Evolutionary conservation across 2,329 filamentous ascomycete genomes (phyloP).

Genomic region (Fusarium aywerte): DNA sequence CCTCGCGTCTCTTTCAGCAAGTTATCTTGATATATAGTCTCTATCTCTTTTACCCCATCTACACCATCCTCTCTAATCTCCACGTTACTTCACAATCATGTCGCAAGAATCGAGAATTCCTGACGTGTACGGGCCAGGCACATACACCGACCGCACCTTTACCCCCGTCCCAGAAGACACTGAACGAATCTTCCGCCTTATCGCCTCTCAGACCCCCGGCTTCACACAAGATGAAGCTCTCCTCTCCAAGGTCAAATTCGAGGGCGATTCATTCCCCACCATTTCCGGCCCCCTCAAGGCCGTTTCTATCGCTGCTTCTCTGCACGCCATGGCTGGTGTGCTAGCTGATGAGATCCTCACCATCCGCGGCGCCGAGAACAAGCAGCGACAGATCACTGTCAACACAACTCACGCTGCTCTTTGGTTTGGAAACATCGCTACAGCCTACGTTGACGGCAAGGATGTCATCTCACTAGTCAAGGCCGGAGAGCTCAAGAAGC

Average conservation of each 20-base stretch:
- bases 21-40: background rate
- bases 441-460: conserved; percentile 9
- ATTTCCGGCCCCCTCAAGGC: conserved; percentile 26
- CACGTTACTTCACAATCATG: background rate
- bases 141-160: conserved; percentile 10
- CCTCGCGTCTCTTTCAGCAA: background rate
- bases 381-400: background rate
- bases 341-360: conserved; percentile 20
- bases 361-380: conserved; percentile 1
- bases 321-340: conserved; percentile 20
- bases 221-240: conserved; percentile 15
- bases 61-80: background rate
- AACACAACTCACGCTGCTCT: conserved; percentile 14
- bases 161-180: conserved; percentile 12
- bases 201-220: conserved; percentile 15
- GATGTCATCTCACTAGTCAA: background rate
- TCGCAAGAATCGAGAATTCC: conserved; percentile 12
- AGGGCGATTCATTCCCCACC: background rate
- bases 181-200: conserved; percentile 9
- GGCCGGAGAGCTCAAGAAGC: background rate
- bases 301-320: conserved; percentile 8
- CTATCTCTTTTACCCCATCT: background rate
- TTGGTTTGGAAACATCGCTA: conserved; percentile 24
- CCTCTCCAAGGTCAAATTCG: conserved; percentile 16
- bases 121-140: conserved; percentile 13